Percentiles rank a stretch among this genome's conserved stretches.
Evolutionary conservation across 2,329 filamentous ascomycete species (phyloP).

Genomic region (Neonectria magnoliae): DNA sequence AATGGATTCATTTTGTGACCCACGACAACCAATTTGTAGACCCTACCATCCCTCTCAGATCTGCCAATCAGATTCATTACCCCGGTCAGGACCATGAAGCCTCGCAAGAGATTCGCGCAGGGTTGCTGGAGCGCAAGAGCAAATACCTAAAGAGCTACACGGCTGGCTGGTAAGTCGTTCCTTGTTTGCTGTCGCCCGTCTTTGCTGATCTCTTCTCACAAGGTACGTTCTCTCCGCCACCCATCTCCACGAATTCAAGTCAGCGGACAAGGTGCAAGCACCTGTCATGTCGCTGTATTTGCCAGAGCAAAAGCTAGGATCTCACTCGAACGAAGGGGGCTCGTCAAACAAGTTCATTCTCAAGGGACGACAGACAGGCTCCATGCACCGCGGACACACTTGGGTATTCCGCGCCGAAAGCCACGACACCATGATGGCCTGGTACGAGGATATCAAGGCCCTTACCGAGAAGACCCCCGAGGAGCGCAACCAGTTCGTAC

Average conservation of each 20-base stretch:
- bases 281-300: conserved; percentile 97
- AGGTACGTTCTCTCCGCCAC: conserved; percentile 97
- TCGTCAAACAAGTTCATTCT: conserved; percentile 98
- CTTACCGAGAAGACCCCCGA: conserved; percentile 89
- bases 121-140: conserved; percentile 95
- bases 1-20: conserved; percentile 87
- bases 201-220: conserved; percentile 21
- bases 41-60: conserved; percentile 80
- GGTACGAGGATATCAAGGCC: conserved; percentile 92
- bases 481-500: conserved; percentile 87
- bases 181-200: not conserved
- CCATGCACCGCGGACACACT: conserved; percentile 84
- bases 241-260: conserved; percentile 98
- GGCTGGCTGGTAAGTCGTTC: conserved; percentile 79
- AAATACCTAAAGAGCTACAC: conserved; percentile 99
- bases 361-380: conserved; percentile 92
- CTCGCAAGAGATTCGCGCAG: conserved; percentile 84
- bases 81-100: conserved; percentile 88
- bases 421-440: conserved; percentile 95
- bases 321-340: conserved; percentile 82
- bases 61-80: conserved; percentile 86
- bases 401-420: conserved; percentile 78
- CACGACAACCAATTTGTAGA: conserved; percentile 88
- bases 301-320: conserved; percentile 93
- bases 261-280: conserved; percentile 89